phyloP scores from a whole-genome alignment of 169 alveolate genomes.

The Eimeria falciformis region DNA sequence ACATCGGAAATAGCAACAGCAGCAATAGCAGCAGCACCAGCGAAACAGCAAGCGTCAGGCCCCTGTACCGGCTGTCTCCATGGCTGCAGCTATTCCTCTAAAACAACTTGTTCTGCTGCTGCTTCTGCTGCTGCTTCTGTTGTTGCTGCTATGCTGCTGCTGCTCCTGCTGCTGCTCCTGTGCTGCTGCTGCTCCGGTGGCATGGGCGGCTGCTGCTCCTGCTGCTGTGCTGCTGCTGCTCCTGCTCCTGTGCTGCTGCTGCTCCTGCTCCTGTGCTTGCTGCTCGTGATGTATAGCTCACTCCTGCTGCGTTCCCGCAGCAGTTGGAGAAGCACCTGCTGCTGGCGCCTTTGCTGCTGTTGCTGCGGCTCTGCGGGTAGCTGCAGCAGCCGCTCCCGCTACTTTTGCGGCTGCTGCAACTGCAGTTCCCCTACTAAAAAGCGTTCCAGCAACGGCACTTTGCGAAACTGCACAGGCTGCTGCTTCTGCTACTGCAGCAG shows the following conservation, averaged over 20 bases:
- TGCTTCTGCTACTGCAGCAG: constrained; percentile 8
- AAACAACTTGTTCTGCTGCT: background rate
- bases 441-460: background rate
- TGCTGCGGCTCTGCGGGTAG: background rate
- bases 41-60: background rate
- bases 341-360: background rate
- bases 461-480: background rate
- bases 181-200: too few relatives aligned
- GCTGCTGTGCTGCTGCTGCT: background rate
- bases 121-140: background rate
- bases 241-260: constrained; percentile 14
- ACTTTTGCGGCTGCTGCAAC: background rate
- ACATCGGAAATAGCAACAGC: background rate
- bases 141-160: constrained; percentile 14
- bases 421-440: background rate
- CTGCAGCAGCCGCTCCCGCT: constrained; percentile 4
- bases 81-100: background rate
- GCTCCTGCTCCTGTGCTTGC: constrained; percentile 7
- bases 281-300: background rate
- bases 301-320: background rate
- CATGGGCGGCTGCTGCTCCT: background rate
- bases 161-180: constrained; percentile 12
- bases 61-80: background rate
- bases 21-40: constrained; percentile 1
- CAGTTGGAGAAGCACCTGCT: background rate